phyloP scores from a whole-genome alignment of 345 rosid species.

The Populus euphratica region DNA sequence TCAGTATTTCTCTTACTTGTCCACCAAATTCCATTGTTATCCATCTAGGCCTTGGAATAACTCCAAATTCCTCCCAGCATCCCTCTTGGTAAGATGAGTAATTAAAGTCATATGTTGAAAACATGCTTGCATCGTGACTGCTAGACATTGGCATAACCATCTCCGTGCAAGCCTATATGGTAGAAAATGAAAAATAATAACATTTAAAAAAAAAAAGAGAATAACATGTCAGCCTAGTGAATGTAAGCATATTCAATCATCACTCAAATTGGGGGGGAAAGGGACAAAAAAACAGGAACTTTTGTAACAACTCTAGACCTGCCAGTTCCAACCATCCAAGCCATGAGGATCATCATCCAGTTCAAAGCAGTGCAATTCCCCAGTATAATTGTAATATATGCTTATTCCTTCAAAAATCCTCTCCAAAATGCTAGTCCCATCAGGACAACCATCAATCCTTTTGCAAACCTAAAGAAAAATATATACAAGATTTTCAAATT shows the following conservation, averaged over 20 bases:
- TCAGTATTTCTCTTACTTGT: slow-evolving; percentile 50
- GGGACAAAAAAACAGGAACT: neutral
- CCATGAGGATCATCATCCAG: slow-evolving; percentile 97
- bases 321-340: slow-evolving; percentile 90
- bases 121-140: slow-evolving; percentile 65
- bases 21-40: slow-evolving; percentile 84
- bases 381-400: slow-evolving; percentile 78
- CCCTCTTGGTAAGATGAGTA: slow-evolving; percentile 60
- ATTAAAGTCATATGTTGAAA: slow-evolving; percentile 50
- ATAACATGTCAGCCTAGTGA: neutral
- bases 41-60: slow-evolving; percentile 78
- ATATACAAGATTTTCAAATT: neutral
- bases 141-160: slow-evolving; percentile 80
- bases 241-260: neutral
- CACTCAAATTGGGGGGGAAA: neutral
- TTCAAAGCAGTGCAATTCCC: slow-evolving; percentile 66
- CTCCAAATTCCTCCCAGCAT: slow-evolving; percentile 59
- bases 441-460: slow-evolving; percentile 58
- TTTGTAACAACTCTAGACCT: slow-evolving; percentile 39
- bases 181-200: neutral
- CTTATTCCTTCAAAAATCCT: slow-evolving; percentile 69
- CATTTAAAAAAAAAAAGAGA: neutral
- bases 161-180: slow-evolving; percentile 79
- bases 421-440: slow-evolving; percentile 53
- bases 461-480: slow-evolving; percentile 59